Evolutionary conservation across 1,284 basidiomycete genomes (phyloP).

Genomic region (Cryptococcus amylolentus): DNA sequence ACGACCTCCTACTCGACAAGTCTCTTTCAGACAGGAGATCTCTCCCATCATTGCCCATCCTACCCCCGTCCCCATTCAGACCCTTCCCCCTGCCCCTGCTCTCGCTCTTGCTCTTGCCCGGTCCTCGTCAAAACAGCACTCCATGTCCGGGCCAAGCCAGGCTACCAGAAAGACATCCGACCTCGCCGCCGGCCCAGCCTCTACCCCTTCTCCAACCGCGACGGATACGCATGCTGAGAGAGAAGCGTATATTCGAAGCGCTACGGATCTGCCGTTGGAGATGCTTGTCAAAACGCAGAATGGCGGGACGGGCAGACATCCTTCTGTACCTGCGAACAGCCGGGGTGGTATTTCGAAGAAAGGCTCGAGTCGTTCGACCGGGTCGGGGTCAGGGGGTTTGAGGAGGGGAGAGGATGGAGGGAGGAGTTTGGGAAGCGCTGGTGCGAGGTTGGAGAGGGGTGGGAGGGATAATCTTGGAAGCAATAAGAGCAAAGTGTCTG

Average conservation of each 20-base stretch:
- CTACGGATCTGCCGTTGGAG: constrained; percentile 34
- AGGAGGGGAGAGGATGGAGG: not conserved
- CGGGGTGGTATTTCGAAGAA: not conserved
- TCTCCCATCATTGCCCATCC: constrained; percentile 5
- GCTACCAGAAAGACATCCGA: not conserved
- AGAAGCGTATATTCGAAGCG: constrained; percentile 37
- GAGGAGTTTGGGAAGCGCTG: not conserved
- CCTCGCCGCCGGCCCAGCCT: too few relatives aligned
- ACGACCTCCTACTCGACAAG: constrained; percentile 1
- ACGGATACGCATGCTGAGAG: constrained; percentile 19
- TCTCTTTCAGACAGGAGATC: not conserved
- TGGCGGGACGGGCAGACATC: not conserved
- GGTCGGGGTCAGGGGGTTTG: not conserved
- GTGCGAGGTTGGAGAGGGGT: not conserved
- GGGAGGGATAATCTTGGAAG: not conserved
- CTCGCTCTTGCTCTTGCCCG: not conserved
- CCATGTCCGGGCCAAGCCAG: constrained; percentile 5
- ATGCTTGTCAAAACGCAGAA: constrained; percentile 22
- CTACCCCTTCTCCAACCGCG: constrained; percentile 7
- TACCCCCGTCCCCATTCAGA: not conserved
- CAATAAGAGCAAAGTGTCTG: not conserved
- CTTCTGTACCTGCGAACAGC: not conserved
- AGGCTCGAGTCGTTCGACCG: constrained; percentile 4
- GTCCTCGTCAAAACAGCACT: not conserved
- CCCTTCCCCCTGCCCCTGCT: not conserved